Evolutionary conservation across 805 yeast species (phyloP), one percentile per base, ranked within the genome.

Genomic region (Sporopachydermia lactativora): DNA sequence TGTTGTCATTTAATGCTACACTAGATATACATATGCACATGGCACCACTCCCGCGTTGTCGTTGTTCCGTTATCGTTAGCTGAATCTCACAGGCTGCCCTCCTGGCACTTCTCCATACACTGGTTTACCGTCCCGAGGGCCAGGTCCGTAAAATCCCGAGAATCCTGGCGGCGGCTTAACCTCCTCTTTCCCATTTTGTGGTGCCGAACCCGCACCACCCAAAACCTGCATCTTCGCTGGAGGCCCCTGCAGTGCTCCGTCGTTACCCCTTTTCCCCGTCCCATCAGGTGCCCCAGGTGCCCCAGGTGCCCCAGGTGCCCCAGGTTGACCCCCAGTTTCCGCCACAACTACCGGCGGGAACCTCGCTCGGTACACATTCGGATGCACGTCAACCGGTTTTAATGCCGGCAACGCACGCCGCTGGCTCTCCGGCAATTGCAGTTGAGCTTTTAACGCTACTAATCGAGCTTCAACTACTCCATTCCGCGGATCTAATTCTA

Each of bases 391-490:
- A 8, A 24, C 31, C 8, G 31, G 31, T 24, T 24, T 24, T 8
- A 24, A n/a, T 24, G 13, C n/a, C 31, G 31, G 31, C n/a, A 24
- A 24, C 8, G 31, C 13, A 8, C 31, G 66, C 58, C 41, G 60
- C 62, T 42, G 74, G 73, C 45, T 77, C 75, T 41, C 82, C 81
- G 48, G 76, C 79, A 49, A 75, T 74, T 60, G 77, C 79, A 58
- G 75, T 75, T 54, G 76, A 75, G 41, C 77, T 74, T 42, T 43
- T 54, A 92, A 68, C 50, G 86, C 94, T 48, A 85, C 92, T 50
- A 92, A 71, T 50, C 98, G 75, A 38, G 88, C 88, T 64, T 85
- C 85, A 54, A 92, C 92, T 59, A 88, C 96, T 40, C 89, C 84
- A 57, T 92, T 89, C 47, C 75, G 81, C 36, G 97, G 96, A 55